Conservation (phyloP, 305 asterid species). For the Fraxinus greggii region DNA sequence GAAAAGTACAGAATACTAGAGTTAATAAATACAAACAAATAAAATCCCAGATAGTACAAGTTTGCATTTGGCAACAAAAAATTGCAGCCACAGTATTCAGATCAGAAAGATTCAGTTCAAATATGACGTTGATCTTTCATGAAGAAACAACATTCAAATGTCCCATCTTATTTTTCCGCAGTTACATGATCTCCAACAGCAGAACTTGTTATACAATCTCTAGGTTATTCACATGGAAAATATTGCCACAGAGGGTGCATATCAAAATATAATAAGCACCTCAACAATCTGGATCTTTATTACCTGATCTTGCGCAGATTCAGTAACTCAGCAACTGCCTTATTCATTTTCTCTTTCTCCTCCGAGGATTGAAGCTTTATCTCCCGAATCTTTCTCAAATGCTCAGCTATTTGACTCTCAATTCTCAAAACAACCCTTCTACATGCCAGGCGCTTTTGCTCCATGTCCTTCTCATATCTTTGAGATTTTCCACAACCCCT, state of each 20-base stretch:
- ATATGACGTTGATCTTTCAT: not conserved
- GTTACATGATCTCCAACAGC: constrained; percentile 11
- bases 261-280: not conserved
- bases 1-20: not conserved
- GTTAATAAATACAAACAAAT: not conserved
- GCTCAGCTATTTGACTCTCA: constrained; percentile 66
- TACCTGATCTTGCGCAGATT: constrained; percentile 62
- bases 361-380: constrained; percentile 34
- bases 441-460: constrained; percentile 55
- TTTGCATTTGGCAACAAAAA: not conserved
- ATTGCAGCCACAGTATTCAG: constrained; percentile 2
- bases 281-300: not conserved
- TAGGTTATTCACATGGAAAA: not conserved
- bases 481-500: constrained; percentile 12
- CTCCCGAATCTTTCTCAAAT: constrained; percentile 50
- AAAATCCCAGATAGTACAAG: constrained; percentile 1
- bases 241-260: not conserved
- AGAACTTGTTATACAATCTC: not conserved
- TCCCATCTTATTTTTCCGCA: not conserved
- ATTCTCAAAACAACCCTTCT: constrained; percentile 66
- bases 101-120: not conserved
- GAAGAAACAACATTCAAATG: not conserved
- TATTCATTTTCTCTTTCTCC: constrained; percentile 59
- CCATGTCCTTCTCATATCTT: constrained; percentile 66
- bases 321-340: constrained; percentile 45